Evolutionary conservation across 78 protist species (phyloP).

Genomic region (Isochrysis galbana): DNA sequence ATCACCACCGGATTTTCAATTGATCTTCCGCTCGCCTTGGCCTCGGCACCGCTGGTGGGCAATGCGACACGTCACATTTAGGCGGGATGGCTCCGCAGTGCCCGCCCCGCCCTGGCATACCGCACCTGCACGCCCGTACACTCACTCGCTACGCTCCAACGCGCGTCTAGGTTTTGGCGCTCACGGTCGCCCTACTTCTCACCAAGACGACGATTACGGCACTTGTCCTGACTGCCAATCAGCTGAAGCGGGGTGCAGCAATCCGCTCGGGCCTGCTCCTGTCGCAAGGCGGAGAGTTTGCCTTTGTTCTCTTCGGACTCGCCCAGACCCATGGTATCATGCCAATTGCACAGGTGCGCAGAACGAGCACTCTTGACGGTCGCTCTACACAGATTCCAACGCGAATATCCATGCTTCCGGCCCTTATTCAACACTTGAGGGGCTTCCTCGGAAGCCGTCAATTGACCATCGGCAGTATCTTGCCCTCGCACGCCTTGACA

Average conservation of each 20-base stretch:
- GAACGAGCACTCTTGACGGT: no score
- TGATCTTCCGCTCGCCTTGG: background rate
- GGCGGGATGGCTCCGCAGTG: no score
- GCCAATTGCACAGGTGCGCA: background rate
- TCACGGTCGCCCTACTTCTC: background rate
- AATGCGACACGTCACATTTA: no score
- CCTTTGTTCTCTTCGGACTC: conserved; percentile 21
- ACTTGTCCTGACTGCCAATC: background rate
- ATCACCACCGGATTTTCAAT: background rate
- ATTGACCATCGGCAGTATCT: background rate
- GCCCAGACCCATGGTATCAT: conserved; percentile 4
- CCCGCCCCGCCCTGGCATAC: no score
- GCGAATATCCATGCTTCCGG: background rate
- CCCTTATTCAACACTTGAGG: background rate
- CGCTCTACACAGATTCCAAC: background rate
- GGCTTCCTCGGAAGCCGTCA: background rate
- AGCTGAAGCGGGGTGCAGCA: background rate
- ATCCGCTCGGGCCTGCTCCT: conserved; percentile 24
- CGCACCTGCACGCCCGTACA: no score
- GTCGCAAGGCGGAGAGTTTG: conserved; percentile 38
- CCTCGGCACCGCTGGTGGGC: background rate
- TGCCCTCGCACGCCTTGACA: no score
- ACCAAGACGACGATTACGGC: background rate
- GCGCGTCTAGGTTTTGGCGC: no score
- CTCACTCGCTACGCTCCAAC: no score